These are phyloP conservation scores for Neocallimastix lanati DNA, from an alignment of 192 early-diverging fungal genomes.

Conservation along the genomic window DNA sequence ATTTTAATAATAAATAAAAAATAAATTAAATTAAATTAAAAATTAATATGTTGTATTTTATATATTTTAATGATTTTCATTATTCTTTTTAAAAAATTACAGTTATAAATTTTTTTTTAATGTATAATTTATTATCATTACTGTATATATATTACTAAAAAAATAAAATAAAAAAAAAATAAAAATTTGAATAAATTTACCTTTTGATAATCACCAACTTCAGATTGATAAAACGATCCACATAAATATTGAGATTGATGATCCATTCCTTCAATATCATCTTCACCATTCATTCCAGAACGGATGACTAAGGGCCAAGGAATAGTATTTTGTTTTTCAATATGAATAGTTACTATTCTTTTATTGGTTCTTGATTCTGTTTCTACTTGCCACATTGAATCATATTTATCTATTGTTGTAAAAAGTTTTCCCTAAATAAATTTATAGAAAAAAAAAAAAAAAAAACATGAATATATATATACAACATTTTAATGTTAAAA, in stretches of 20 bases:
- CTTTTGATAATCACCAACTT: not conserved
- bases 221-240: not conserved
- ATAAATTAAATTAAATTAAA: too few relatives aligned
- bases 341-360: not conserved
- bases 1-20: too few relatives aligned
- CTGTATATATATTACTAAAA: too few relatives aligned
- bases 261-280: not conserved
- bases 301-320: not conserved
- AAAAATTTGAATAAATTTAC: not conserved
- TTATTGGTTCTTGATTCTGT: not conserved
- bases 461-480: too few relatives aligned
- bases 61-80: too few relatives aligned
- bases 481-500: too few relatives aligned
- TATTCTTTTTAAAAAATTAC: too few relatives aligned
- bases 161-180: too few relatives aligned
- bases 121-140: too few relatives aligned
- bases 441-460: too few relatives aligned
- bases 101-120: too few relatives aligned
- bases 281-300: not conserved
- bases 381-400: not conserved
- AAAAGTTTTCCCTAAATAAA: not conserved
- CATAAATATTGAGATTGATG: not conserved
- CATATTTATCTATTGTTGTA: not conserved
- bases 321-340: not conserved
- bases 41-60: too few relatives aligned